Evolutionary conservation across 139 green algal species (phyloP).

Genomic region (Mesotaenium endlicherianum): DNA sequence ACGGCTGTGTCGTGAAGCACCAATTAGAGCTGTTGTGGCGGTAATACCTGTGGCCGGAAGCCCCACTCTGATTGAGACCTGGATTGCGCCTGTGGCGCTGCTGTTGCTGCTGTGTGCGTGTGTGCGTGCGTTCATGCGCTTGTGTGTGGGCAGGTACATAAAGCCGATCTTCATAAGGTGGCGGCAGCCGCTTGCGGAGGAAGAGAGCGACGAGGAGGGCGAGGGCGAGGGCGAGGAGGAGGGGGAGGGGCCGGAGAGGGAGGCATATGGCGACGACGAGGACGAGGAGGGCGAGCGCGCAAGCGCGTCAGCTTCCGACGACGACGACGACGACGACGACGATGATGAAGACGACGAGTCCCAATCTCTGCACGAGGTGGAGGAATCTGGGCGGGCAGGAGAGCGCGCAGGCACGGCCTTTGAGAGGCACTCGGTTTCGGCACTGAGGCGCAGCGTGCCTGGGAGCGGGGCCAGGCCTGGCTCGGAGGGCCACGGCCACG

Average conservation of each 20-base stretch:
- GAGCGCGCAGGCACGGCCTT: conserved; percentile 10
- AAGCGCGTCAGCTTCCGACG: not conserved
- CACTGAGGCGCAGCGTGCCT: no score
- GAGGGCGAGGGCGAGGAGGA: not conserved
- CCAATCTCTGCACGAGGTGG: not conserved
- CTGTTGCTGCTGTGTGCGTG: not conserved
- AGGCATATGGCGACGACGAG: not conserved
- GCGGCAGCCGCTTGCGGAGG: conserved; percentile 4
- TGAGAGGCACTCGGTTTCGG: no score
- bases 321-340: not conserved
- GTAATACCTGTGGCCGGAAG: no score
- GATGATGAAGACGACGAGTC: not conserved
- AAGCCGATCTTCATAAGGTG: conserved; percentile 12
- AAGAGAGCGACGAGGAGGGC: not conserved
- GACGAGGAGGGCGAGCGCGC: not conserved
- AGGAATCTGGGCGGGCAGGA: not conserved
- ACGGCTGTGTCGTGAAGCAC: no score
- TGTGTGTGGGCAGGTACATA: conserved; percentile 8
- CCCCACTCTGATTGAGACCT: no score
- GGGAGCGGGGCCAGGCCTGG: no score
- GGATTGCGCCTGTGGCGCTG: not conserved
- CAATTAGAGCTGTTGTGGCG: no score
- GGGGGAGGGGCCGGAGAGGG: not conserved
- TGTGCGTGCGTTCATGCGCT: no score
- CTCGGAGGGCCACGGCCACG: not conserved